Evolutionary conservation across 2,329 filamentous ascomycete species (phyloP).

Genomic region (Botryosphaeria dothidea): DNA sequence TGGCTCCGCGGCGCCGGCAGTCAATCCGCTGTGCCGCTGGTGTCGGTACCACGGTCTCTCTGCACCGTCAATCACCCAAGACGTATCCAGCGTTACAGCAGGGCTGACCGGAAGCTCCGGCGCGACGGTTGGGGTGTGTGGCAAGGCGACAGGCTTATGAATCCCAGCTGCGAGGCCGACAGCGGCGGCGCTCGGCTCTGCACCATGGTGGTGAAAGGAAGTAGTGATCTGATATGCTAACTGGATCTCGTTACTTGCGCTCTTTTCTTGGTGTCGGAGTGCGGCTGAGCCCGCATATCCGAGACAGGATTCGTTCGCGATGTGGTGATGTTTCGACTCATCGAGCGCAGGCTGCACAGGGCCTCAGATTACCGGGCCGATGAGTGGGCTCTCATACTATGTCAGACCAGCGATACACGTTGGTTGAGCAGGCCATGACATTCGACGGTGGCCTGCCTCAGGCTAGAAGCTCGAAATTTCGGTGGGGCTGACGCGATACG

Average conservation of each 20-base stretch:
- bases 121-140: neutral
- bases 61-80: neutral
- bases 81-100: neutral
- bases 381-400: conserved; percentile 17
- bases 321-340: conserved; percentile 15
- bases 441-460: conserved; percentile 17
- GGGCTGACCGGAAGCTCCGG: conserved; percentile 3
- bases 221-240: conserved; percentile 15
- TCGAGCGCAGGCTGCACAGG: neutral
- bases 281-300: conserved; percentile 14
- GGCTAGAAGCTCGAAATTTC: neutral
- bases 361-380: conserved; percentile 13
- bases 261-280: neutral
- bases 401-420: conserved; percentile 16
- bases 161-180: neutral
- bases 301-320: conserved; percentile 4
- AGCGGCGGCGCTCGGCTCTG: neutral
- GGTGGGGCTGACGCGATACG: conserved; percentile 14
- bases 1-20: conserved; percentile 3
- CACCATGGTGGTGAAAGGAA: neutral
- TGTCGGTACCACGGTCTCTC: neutral
- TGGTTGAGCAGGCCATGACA: conserved; percentile 15
- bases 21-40: neutral
- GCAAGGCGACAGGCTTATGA: conserved; percentile 9
- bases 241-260: conserved; percentile 14